Percentiles rank a stretch among this genome's conserved stretches.
Evolutionary conservation across 2,329 filamentous ascomycete species (phyloP).

Genomic region (Tolypocladium cylindrosporum): DNA sequence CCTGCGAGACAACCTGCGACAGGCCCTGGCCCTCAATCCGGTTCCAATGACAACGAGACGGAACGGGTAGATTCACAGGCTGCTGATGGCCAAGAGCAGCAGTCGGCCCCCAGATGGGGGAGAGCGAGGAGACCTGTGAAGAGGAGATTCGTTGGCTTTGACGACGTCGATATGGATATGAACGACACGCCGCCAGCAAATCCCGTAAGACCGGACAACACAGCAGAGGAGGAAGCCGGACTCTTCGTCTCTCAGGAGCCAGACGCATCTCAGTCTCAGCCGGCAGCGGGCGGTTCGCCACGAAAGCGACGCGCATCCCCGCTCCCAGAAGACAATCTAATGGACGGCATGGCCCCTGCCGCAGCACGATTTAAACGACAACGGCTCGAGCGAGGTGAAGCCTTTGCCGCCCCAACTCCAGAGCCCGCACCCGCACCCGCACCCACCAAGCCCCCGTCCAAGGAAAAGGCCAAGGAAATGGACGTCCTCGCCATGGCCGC

Average conservation of each 20-base stretch:
- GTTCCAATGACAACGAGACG: not conserved
- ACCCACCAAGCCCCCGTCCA: constrained; percentile 11
- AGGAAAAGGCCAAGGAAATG: constrained; percentile 48
- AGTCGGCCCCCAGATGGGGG: constrained; percentile 11
- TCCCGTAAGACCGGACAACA: not conserved
- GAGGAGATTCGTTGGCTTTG: constrained; percentile 66
- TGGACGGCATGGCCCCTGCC: constrained; percentile 67
- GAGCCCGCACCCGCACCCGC: constrained; percentile 14
- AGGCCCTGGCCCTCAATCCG: constrained; percentile 2
- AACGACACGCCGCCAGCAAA: constrained; percentile 10
- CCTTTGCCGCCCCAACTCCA: constrained; percentile 23
- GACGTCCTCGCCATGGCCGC: constrained; percentile 61
- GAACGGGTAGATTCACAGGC: constrained; percentile 5
- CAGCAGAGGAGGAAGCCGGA: constrained; percentile 28
- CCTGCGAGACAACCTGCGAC: not conserved
- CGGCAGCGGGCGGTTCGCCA: constrained; percentile 16
- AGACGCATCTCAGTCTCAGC: constrained; percentile 9
- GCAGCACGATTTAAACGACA: constrained; percentile 72
- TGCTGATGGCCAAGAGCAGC: constrained; percentile 8
- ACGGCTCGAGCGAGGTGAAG: constrained; percentile 49
- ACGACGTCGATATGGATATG: constrained; percentile 30
- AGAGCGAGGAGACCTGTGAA: constrained; percentile 29
- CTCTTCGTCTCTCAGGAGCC: constrained; percentile 48
- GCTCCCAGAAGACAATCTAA: constrained; percentile 41
- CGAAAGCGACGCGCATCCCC: constrained; percentile 37